Base-by-base conservation (phyloP, 805 yeast species). In the Starmera dryadoides region DNA sequence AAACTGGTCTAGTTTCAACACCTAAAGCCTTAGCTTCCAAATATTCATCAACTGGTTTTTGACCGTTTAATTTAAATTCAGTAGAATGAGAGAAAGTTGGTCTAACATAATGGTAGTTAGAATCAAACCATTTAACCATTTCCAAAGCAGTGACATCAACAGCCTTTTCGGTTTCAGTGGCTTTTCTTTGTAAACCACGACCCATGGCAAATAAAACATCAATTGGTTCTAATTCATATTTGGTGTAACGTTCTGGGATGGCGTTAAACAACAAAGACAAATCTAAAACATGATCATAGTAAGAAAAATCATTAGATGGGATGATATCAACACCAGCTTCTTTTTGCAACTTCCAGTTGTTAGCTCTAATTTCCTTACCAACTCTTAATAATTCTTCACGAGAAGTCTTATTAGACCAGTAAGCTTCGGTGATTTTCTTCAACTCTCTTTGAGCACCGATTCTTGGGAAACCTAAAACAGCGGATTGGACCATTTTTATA, bases 91-190 rank as follows among this genome's bases (percentile, higher is more conserved):
- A 85, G 77, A 93, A 89, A 54, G 98, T 93, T 69, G 98, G 98
- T 78, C 98, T 86, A 61, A 93, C 98, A 69, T 93, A 93, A 73
- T 93, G 98, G 86, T 93, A 93, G 87, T 93, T 93, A 51, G 97
- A 86, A 72, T 93, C 98, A 59, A 93, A 93, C 98, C 98, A 93
- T 78, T 93, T 93, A 57, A 93, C 98, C 98, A 93, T 93, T 79
- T 93, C 95, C 65, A 87, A 78, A 58, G 98, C 98, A 48, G 98
- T 91, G 46, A 93, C 98, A 69, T 93, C 98, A 56, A 93, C 96
- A 54, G 95, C 95, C 56, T 82, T 77, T 46, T 79, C 65, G 52
- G 88, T 62, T 56, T 83, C 95, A 52, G 94, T 84, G 52, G 95
- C 95, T 69, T 84, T 81, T 74, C 93, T 86, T 77, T 93, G 98